Evolutionary conservation across 495 filamentous ascomycete genomes (phyloP).

Genomic region (Amorphotheca resinae): DNA sequence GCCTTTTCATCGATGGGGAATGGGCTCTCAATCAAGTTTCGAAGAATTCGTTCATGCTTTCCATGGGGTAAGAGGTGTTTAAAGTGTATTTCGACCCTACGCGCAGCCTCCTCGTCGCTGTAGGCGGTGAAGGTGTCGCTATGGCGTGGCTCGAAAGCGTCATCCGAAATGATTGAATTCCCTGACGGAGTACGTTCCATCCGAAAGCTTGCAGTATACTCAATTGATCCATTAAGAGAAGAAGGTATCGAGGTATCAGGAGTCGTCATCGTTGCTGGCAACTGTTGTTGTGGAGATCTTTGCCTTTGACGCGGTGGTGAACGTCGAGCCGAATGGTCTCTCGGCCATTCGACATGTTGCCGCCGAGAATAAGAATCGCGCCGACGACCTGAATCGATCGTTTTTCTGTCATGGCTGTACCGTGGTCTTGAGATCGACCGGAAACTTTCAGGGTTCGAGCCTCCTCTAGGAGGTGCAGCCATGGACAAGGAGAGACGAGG

Average conservation of each 20-base stretch:
- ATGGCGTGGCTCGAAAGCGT: conserved; percentile 2
- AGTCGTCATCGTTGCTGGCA: background rate
- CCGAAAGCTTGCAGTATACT: conserved; percentile 5
- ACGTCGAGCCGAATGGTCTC: conserved; percentile 1
- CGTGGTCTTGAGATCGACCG: conserved; percentile 8
- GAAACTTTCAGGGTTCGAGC: conserved; percentile 11
- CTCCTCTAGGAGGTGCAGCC: conserved; percentile 8
- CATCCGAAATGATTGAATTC: conserved; percentile 18
- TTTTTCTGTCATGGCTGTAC: conserved; percentile 3
- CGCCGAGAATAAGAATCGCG: conserved; percentile 5
- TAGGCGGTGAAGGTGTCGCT: conserved; percentile 8
- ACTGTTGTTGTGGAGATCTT: background rate
- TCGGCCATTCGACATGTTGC: background rate
- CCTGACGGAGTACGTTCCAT: conserved; percentile 21
- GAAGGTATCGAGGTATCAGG: background rate
- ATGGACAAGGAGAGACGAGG: conserved; percentile 3
- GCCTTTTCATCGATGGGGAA: conserved; percentile 31
- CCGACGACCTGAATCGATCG: background rate
- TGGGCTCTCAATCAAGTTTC: conserved; percentile 9
- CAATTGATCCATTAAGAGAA: conserved; percentile 1
- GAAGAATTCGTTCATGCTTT: conserved; percentile 13
- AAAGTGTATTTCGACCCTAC: conserved; percentile 10
- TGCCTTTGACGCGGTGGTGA: conserved; percentile 9
- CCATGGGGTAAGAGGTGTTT: conserved; percentile 1
- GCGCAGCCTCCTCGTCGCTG: conserved; percentile 12